Conservation (phyloP, 441 rosid genomes). For the Syzygium malaccense region DNA sequence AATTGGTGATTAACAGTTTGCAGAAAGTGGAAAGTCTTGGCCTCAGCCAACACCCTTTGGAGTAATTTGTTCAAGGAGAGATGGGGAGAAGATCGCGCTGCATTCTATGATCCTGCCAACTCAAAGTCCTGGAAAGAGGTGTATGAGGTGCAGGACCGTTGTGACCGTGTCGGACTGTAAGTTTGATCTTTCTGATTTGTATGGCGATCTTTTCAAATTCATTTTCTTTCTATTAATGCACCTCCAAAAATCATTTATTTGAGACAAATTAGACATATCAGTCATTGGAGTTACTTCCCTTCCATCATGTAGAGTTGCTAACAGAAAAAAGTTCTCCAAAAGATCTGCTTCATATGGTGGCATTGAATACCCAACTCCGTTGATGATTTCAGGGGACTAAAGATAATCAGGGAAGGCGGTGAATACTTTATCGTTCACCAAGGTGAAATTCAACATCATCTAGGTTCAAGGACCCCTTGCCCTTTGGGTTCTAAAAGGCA, state of each 20-base stretch:
- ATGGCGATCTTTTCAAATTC: not conserved
- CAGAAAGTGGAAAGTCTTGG: constrained; percentile 42
- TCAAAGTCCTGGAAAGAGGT: constrained; percentile 47
- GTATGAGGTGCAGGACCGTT: constrained; percentile 45
- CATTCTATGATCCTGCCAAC: constrained; percentile 25
- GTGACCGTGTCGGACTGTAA: constrained; percentile 53
- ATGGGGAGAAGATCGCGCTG: constrained; percentile 45
- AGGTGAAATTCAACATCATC: constrained; percentile 40
- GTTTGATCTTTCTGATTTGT: not conserved
- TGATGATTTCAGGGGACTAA: constrained; percentile 31
- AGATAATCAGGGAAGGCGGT: constrained; percentile 44
- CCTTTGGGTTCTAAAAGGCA: not conserved
- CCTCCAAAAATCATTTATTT: not conserved
- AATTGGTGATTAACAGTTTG: constrained; percentile 22
- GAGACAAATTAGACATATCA: not conserved
- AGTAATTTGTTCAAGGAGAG: constrained; percentile 33
- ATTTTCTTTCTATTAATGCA: not conserved
- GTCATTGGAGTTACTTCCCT: not conserved
- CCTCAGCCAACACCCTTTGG: constrained; percentile 38
- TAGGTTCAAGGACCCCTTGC: constrained; percentile 26
- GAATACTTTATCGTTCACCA: constrained; percentile 39
- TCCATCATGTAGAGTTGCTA: not conserved
- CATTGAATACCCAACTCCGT: not conserved
- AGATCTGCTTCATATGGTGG: not conserved
- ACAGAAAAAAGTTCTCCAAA: not conserved